Percentiles rank a stretch among this genome's conserved stretches.
phyloP scores from a whole-genome alignment of 2,329 filamentous ascomycete species.

The Alternaria incomplexa region DNA sequence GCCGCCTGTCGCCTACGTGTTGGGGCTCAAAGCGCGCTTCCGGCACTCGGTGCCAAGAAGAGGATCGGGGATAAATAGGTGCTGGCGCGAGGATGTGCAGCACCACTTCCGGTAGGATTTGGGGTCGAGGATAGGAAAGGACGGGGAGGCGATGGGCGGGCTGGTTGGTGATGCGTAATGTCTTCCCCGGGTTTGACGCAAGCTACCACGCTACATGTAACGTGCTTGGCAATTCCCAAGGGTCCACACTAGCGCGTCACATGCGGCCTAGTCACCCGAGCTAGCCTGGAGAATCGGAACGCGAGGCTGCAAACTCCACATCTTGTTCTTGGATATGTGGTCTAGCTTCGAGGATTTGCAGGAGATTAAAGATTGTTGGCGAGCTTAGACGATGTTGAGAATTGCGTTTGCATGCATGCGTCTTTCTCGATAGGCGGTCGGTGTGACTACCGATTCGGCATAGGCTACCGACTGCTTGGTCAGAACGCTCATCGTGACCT shows the following conservation, averaged over 20 bases:
- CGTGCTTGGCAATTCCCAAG: slow-evolving; percentile 7
- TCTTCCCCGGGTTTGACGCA: slow-evolving; percentile 8
- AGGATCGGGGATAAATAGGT: not conserved
- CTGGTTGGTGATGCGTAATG: slow-evolving; percentile 8
- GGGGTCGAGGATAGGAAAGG: not conserved
- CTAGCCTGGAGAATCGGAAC: slow-evolving; percentile 1
- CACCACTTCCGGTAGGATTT: not conserved
- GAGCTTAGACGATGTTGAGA: not conserved
- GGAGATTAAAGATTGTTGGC: not conserved
- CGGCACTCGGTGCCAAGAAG: slow-evolving; percentile 3
- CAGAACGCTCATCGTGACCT: not conserved
- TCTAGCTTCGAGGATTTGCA: not conserved
- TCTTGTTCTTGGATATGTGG: not conserved
- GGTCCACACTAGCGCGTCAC: not conserved
- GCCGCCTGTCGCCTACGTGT: slow-evolving; percentile 21
- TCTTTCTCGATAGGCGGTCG: not conserved
- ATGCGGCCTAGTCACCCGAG: not conserved
- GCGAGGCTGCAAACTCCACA: not conserved
- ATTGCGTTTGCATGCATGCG: not conserved
- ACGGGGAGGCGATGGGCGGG: not conserved
- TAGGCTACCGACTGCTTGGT: not conserved
- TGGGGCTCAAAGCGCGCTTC: not conserved
- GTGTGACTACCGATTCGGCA: not conserved
- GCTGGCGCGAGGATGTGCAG: not conserved
- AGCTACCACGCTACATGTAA: slow-evolving; percentile 11